phyloP scores from a whole-genome alignment of 148 eudicot genomes.

The Fagopyrum esculentum region DNA sequence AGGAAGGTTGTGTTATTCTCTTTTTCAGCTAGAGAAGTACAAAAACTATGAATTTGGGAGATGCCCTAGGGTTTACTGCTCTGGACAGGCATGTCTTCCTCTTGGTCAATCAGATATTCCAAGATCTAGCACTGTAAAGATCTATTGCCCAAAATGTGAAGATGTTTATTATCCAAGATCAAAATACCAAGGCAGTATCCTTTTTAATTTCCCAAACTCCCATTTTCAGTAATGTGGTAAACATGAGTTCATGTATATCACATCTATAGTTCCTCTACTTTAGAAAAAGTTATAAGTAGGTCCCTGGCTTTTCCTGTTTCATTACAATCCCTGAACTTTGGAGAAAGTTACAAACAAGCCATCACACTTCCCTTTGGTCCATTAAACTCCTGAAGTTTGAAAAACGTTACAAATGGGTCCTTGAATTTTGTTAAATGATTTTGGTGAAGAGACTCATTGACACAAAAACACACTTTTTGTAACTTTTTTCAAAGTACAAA shows the following conservation, averaged over 20 bases:
- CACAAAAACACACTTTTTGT: too few species aligned
- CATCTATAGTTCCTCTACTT: background rate
- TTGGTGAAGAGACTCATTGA: too few species aligned
- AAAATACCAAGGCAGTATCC: slow-evolving; percentile 93
- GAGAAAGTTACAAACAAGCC: too few species aligned
- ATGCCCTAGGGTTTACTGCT: slow-evolving; percentile 69
- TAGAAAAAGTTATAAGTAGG: background rate
- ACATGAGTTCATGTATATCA: background rate
- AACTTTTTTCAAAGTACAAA: too few species aligned
- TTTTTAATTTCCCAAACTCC: slow-evolving; percentile 17
- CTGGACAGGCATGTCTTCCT: slow-evolving; percentile 78
- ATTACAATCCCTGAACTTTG: too few species aligned
- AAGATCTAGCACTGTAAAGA: slow-evolving; percentile 71
- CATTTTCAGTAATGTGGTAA: background rate
- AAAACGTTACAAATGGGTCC: too few species aligned
- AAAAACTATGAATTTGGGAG: slow-evolving; percentile 68
- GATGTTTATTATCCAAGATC: slow-evolving; percentile 83
- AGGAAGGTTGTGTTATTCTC: background rate
- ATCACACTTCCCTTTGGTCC: too few species aligned
- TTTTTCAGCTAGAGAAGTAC: slow-evolving; percentile 47
- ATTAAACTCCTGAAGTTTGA: too few species aligned
- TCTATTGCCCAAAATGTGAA: slow-evolving; percentile 78
- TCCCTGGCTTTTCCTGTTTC: too few species aligned
- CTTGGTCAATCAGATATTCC: slow-evolving; percentile 83
- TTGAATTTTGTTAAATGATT: too few species aligned